Base-by-base conservation (phyloP, 2,329 filamentous ascomycete genomes). In the Trichoderma afroharzianum region DNA sequence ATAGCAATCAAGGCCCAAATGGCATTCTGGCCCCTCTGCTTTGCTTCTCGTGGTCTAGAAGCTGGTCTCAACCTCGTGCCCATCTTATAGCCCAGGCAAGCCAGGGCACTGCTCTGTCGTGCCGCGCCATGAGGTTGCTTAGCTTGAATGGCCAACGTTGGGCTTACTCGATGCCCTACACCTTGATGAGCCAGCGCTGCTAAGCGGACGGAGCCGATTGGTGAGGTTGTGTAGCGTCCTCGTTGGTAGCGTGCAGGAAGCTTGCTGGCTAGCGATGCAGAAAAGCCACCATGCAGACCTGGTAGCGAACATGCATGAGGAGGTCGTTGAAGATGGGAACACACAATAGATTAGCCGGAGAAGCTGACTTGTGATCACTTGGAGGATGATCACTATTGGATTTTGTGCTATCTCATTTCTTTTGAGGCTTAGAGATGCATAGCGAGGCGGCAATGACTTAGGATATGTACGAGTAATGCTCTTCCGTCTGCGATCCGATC, bases 161-260 rank as follows among this genome's bases (percentile, higher is more conserved):
- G 26, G 12, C 55, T 50, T 36, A 26, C 26, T 28, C 53, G 21
- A 36, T n/a, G 32, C 26, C 32, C 26, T 32, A 30, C 50, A 50
- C 33, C 26, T 61, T 7, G 18, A 68, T 33, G 66, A 50, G 66
- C 26, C 55, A 55, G 55, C 36, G 33, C 15, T 47, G 55, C 36
- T 68, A 68, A 59, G 66, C 66, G 66, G 66, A 68, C 26, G 53
- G 18, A 68, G 66, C 66, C 66, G 66, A 68, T 61, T 68, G 66
- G 66, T 21, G 39, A 61, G 36, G 6, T 32, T 50, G 9, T 32
- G 43, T 24, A 59, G 26, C 15, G 63, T 61, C n/a, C 33, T 59
- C 26, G 9, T 36, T 14, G 12, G 33, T 59, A 32, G 55, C 55
- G 47, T 68, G 66, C 55, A 61, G 66, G 55, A 47, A n/a, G 64